These are phyloP conservation scores for Dioscorea zingiberensis DNA, from an alignment of 106 monocot species.

Conservation along the genomic window DNA sequence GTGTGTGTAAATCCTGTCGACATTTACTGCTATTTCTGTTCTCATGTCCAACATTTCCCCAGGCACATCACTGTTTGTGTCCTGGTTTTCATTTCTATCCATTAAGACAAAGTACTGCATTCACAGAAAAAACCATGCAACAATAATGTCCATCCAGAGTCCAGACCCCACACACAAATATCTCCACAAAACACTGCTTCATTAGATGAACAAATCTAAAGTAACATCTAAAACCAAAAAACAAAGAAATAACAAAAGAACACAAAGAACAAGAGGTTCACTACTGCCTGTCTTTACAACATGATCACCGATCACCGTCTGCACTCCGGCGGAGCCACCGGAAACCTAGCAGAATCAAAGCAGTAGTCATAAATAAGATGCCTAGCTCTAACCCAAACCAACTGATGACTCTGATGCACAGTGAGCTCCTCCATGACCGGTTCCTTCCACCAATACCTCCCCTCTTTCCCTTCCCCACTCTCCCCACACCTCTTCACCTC, in stretches of 20 bases:
- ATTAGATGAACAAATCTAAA: background rate
- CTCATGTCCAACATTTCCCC: too few relatives aligned
- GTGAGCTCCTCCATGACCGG: conserved; percentile 65
- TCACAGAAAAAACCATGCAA: too few relatives aligned
- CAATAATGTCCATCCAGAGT: too few relatives aligned
- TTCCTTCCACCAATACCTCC: conserved; percentile 65
- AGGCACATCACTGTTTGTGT: too few relatives aligned
- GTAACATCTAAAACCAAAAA: background rate
- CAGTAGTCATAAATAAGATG: conserved; percentile 91
- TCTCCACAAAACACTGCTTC: too few relatives aligned
- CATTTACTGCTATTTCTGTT: too few relatives aligned
- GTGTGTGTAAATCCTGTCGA: too few relatives aligned
- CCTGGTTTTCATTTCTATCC: too few relatives aligned
- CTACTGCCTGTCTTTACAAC: background rate
- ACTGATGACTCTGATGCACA: conserved; percentile 89
- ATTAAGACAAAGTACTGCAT: too few relatives aligned
- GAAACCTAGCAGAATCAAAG: conserved; percentile 43
- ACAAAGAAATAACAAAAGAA: conserved; percentile 1
- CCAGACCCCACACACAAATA: too few relatives aligned
- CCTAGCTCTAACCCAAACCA: conserved; percentile 72
- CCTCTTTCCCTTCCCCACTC: conserved; percentile 34
- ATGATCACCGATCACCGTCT: conserved; percentile 1
- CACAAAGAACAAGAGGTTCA: conserved; percentile 10
- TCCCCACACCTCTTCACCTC: conserved; percentile 29
- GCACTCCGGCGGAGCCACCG: conserved; percentile 57